Conservation (phyloP, 495 filamentous ascomycete species). For the Penicillium angulare region DNA sequence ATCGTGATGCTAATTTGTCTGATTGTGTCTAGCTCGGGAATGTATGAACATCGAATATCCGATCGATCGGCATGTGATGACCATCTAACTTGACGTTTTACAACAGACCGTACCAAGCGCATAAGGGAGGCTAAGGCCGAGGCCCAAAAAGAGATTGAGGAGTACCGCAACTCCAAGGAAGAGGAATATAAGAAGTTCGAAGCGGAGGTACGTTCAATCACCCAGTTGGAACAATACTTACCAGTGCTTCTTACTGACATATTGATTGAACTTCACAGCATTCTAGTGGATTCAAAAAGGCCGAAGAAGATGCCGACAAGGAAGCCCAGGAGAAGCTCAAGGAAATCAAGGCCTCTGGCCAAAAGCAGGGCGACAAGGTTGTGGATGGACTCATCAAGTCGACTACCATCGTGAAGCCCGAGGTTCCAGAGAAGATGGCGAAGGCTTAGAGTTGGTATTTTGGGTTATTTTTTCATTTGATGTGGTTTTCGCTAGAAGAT, state of each 20-base stretch:
- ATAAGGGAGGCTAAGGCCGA: conserved; percentile 94
- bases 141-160: conserved; percentile 97
- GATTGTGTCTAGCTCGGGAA: conserved; percentile 59
- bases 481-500: conserved; percentile 18
- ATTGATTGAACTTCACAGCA: too few relatives aligned
- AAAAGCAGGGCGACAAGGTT: conserved; percentile 75
- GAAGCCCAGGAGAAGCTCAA: conserved; percentile 78
- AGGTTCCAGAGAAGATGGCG: conserved; percentile 56
- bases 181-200: conserved; percentile 95
- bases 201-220: conserved; percentile 63
- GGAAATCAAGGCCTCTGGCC: conserved; percentile 76
- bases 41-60: conserved; percentile 46
- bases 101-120: conserved; percentile 89
- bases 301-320: conserved; percentile 80
- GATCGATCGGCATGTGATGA: conserved; percentile 9
- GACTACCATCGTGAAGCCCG: conserved; percentile 74
- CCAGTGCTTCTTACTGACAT: neutral
- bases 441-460: conserved; percentile 34
- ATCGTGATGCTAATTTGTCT: neutral
- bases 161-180: conserved; percentile 87
- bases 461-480: conserved; percentile 14
- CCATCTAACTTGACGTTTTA: conserved; percentile 25
- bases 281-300: conserved; percentile 80
- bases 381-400: conserved; percentile 75
- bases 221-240: neutral